phyloP scores from a whole-genome alignment of 352 stramenopile genomes.

The Phytophthora capsici region DNA sequence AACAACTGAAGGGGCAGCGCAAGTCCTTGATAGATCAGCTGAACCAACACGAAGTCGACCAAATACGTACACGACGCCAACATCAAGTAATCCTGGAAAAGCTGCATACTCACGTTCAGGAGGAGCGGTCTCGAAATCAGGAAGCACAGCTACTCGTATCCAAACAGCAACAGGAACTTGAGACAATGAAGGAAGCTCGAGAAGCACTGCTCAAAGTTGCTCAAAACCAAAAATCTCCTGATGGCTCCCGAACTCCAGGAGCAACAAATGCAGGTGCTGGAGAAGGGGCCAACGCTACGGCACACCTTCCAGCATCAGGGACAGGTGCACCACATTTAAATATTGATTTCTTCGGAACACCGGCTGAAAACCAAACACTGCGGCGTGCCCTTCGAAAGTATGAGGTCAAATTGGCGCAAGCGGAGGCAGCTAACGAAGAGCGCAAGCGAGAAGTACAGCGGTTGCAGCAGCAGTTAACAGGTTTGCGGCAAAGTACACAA shows the following conservation, averaged over 20 bases:
- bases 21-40: constrained; percentile 40
- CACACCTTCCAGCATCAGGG: neutral
- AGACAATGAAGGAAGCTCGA: constrained; percentile 20
- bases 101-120: constrained; percentile 29
- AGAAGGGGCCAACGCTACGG: neutral
- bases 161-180: constrained; percentile 30
- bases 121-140: constrained; percentile 11
- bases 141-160: constrained; percentile 15
- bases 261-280: neutral
- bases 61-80: constrained; percentile 34
- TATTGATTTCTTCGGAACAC: constrained; percentile 36
- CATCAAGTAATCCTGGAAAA: constrained; percentile 47
- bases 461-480: constrained; percentile 61
- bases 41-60: constrained; percentile 35
- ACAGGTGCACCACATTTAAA: constrained; percentile 20
- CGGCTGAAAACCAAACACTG: constrained; percentile 60
- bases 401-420: constrained; percentile 51
- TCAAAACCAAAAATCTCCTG: constrained; percentile 21
- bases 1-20: constrained; percentile 35
- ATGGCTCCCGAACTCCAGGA: constrained; percentile 1
- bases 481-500: constrained; percentile 58
- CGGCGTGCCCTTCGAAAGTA: constrained; percentile 61
- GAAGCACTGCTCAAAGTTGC: constrained; percentile 15
- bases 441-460: constrained; percentile 47
- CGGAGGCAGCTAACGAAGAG: constrained; percentile 51